Conservation (phyloP, 164 flowering plant species). For the Magnolia sinica region DNA sequence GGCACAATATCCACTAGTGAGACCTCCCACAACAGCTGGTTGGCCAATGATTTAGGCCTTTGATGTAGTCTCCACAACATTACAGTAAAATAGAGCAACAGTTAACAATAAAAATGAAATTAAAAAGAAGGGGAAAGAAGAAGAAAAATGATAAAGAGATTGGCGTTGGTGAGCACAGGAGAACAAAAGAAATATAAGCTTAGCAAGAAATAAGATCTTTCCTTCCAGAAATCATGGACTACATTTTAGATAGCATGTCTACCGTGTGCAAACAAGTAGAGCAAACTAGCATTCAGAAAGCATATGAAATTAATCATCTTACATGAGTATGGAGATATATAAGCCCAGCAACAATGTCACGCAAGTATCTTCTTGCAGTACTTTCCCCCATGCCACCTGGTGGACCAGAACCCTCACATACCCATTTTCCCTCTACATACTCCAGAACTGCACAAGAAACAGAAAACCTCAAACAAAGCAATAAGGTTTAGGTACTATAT, state of each 20-base stretch:
- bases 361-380: slow-evolving; percentile 66
- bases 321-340: slow-evolving; percentile 97
- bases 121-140: background rate
- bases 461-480: background rate
- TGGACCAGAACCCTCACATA: slow-evolving; percentile 64
- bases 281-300: background rate
- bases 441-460: slow-evolving; percentile 65
- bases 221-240: background rate
- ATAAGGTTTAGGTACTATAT: background rate
- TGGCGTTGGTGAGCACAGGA: background rate
- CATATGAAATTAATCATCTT: slow-evolving; percentile 17
- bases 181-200: background rate
- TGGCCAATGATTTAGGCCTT: too few relatives aligned
- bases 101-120: too few relatives aligned
- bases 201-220: background rate
- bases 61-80: too few relatives aligned
- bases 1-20: too few relatives aligned
- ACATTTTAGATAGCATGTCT: background rate
- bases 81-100: too few relatives aligned
- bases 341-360: slow-evolving; percentile 86
- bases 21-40: too few relatives aligned
- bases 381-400: slow-evolving; percentile 61
- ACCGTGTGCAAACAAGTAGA: background rate
- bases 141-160: too few relatives aligned
- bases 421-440: slow-evolving; percentile 90